Evolutionary conservation across 23 red algal species (phyloP).

Genomic region (Agarophyton chilense): DNA sequence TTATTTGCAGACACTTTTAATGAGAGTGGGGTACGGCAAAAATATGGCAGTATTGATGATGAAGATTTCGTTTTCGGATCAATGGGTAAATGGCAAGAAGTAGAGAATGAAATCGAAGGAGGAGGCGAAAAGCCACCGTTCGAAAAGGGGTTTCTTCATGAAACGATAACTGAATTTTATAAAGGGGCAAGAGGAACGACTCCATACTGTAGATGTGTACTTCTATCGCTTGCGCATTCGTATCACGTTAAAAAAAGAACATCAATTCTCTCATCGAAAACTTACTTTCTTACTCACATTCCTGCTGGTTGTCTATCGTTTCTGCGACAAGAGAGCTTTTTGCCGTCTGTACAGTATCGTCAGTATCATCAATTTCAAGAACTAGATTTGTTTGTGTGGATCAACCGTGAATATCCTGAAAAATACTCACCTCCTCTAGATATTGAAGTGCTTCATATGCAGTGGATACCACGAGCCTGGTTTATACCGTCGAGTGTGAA

Average conservation of each 20-base stretch:
- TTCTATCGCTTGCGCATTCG: neutral
- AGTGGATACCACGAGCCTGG: neutral
- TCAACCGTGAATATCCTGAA: neutral
- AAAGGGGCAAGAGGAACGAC: neutral
- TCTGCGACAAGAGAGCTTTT: neutral
- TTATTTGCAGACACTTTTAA: conserved; percentile 26
- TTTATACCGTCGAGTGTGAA: neutral
- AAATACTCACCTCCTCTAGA: neutral
- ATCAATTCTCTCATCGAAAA: neutral
- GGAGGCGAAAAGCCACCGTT: conserved; percentile 37
- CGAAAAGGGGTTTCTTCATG: neutral
- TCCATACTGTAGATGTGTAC: conserved; percentile 30
- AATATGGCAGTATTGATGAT: conserved; percentile 5
- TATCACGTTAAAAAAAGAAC: neutral
- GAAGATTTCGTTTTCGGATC: neutral
- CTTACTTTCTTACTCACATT: neutral
- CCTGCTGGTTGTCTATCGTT: neutral
- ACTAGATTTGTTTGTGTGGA: neutral
- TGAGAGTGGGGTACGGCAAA: conserved; percentile 4
- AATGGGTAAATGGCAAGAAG: conserved; percentile 20
- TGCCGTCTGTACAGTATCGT: neutral
- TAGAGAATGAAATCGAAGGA: conserved; percentile 23
- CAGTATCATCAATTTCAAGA: conserved; percentile 12
- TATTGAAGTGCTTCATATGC: neutral
- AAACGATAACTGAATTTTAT: conserved; percentile 2